Base-by-base conservation (phyloP, 2,329 filamentous ascomycete genomes). In the Mariannaea sp. region DNA sequence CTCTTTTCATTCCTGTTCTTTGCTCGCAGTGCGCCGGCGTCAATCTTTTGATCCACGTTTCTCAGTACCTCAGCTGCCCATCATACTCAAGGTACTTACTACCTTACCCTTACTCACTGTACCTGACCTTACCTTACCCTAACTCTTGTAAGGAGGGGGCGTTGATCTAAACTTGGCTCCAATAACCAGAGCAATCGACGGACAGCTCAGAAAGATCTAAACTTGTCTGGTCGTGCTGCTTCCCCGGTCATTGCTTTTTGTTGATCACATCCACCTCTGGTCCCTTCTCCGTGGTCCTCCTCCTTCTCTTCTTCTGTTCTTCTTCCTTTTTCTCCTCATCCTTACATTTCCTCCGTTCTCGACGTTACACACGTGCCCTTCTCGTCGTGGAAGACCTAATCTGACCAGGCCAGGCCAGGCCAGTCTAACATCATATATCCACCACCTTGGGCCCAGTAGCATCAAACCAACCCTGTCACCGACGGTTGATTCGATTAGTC, bases 401-500 rank as follows among this genome's bases (percentile, higher is more conserved):
- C 39, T 44, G 38, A 26, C 45, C 14, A 42, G 47, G 39, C 50
- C 20, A 48, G 13, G 5, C 50, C 40, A 49, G 38, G 22, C 38
- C 30, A 33, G 30, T 19, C 16, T 32, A 26, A 10, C 32, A 29
- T 35, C 29, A 16, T n/a, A n/a, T n/a, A n/a, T n/a, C n/a, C n/a
- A 26, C 26, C 26, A 9, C 43, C 17, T 19, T 27, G n/a, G 14
- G 51, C 38, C 39, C 44, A 19, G 45, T 22, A 26, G 32, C 20
- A 24, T 33, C 26, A n/a, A 27, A 30, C 39, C 10, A 13, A 46
- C 53, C 47, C 47, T 47, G 46, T 51, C 53, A 41, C 35, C 46
- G 40, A 40, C 51, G 40, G 50, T 50, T 22, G 42, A 53, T 20
- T 30, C 43, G 35, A n/a, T 20, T 20, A 30, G 43, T 19, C 30